Base-by-base conservation (phyloP, 2,329 filamentous ascomycete genomes). In the Arthrobotrys megalospora region DNA sequence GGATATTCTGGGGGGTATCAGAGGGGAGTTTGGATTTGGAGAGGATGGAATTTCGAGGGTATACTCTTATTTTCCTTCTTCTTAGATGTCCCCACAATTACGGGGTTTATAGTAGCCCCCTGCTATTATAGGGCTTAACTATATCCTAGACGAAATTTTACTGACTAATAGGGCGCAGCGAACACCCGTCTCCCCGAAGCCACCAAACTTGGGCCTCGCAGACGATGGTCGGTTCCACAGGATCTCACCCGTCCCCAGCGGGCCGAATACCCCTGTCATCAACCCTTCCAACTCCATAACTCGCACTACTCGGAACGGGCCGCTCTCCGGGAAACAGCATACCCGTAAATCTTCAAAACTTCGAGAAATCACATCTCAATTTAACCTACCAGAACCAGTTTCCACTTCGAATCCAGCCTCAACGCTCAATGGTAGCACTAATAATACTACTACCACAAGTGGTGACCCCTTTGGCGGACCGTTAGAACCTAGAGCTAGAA, bases 21-120 rank as follows among this genome's bases (percentile, higher is more conserved):
- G 73, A 38, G 71, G 63, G 6, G 76, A 73, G 32, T 79, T 79
- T 43, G 69, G 69, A 6, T 73, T 73, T 50, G 69, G 68, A 11
- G 76, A 79, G 52, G 76, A 79, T 64, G 69, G 76, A 2, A 60
- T 72, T 24, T 55, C 67, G 7, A 72, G 67, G 63, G 76, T 79
- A 79, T 34, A 32, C 24, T 19, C 50, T 41, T 53, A 19, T 36
- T 16, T 12, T 43, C 32, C 19, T 32, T 43, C n/a, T 36, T 43
- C 16, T 34, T 34, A 38, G 8, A 38, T 12, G 1, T 60, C 16
- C 41, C 50, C 36, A 14, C 19, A 34, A 28, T 41, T 8, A 10
- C 10, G 14, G 14, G 14, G 24, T 28, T 28, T 28, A 28, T 28
- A 28, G 24, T 28, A 28, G 24, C 24, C 24, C 7, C 24, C 43